A percentile compares a stretch with the other conserved stretches of the same genome.
These are phyloP conservation scores for Triticum dicoccoides DNA, from an alignment of 176 grass and related monocot species.

Conservation along the genomic window DNA sequence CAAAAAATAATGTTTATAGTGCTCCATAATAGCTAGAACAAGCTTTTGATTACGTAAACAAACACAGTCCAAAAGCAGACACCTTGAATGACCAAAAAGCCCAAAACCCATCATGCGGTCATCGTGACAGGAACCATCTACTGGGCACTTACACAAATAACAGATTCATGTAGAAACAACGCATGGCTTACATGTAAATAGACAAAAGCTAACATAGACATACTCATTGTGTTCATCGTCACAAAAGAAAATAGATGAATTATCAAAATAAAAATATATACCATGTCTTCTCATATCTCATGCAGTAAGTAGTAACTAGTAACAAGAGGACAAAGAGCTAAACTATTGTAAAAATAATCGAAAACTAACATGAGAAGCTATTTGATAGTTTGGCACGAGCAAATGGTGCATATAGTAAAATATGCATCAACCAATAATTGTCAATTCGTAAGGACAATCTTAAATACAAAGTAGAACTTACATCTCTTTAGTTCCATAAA, in stretches of 20 bases:
- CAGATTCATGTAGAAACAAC: not conserved
- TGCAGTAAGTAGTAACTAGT: not conserved
- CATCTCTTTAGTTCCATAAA: conserved; percentile 99
- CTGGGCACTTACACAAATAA: conserved; percentile 1
- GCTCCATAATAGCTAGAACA: not conserved
- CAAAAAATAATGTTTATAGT: not conserved
- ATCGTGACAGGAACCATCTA: not conserved
- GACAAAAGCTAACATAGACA: not conserved
- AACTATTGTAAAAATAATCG: conserved; percentile 4
- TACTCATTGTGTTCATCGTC: not conserved
- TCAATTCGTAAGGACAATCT: conserved; percentile 9
- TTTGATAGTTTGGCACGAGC: conserved; percentile 8
- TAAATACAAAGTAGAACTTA: conserved; percentile 55
- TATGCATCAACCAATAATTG: conserved; percentile 1
- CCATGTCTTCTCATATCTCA: not conserved
- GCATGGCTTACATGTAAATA: not conserved
- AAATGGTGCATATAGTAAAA: conserved; percentile 29
- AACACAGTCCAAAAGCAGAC: not conserved
- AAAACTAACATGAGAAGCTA: conserved; percentile 10
- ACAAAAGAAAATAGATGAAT: not conserved
- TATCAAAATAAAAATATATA: not conserved
- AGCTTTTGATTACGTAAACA: not conserved
- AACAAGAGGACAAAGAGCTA: not conserved
- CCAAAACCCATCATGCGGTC: not conserved
- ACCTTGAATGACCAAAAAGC: not conserved